Evolutionary conservation across 2,329 filamentous ascomycete genomes (phyloP).

Genomic region (Diaporthe sp.): DNA sequence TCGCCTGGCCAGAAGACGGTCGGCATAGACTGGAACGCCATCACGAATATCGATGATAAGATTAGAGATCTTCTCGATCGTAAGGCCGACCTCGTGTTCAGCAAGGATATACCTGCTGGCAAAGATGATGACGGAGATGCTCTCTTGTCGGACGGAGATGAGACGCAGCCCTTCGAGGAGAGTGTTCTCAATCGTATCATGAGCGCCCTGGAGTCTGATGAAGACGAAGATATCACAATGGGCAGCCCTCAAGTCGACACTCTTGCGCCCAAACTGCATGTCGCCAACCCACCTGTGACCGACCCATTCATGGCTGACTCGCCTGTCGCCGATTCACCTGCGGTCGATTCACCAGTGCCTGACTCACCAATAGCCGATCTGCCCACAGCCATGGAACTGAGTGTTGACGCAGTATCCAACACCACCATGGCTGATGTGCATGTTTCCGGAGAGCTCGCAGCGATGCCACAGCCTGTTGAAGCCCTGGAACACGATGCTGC

Average conservation of each 20-base stretch:
- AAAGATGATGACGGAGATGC: neutral
- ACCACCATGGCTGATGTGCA: neutral
- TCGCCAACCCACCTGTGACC: neutral
- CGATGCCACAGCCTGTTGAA: neutral
- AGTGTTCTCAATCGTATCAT: neutral
- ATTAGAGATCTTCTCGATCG: conserved; percentile 27
- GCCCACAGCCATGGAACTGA: neutral
- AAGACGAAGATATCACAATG: neutral
- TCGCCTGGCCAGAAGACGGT: too few species aligned
- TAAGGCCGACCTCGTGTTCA: neutral
- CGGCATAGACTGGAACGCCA: neutral
- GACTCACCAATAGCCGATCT: too few species aligned
- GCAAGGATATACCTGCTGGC: neutral
- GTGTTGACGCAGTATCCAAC: neutral
- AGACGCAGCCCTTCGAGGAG: neutral
- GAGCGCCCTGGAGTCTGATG: neutral
- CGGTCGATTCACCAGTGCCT: neutral
- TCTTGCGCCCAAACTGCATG: neutral
- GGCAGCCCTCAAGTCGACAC: neutral
- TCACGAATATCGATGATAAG: neutral
- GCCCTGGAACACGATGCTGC: neutral
- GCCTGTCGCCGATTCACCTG: neutral
- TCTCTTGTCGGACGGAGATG: neutral
- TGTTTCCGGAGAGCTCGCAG: neutral
- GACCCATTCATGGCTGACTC: conserved; percentile 1